phyloP scores from a whole-genome alignment of 2,329 filamentous ascomycete species.

The Daldinia sp. region DNA sequence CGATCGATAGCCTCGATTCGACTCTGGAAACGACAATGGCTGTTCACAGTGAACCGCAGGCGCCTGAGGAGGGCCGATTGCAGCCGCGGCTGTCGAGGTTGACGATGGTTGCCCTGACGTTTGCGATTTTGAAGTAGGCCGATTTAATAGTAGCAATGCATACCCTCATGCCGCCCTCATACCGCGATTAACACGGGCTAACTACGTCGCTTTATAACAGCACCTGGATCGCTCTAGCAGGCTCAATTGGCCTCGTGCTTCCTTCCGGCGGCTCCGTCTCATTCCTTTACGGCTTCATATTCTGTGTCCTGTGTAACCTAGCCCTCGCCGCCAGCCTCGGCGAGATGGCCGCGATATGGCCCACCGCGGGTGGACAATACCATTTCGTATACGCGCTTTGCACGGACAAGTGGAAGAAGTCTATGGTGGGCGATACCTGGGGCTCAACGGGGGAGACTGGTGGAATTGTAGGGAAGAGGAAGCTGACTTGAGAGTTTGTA shows the following conservation, averaged over 20 bases:
- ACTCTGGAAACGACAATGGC: conserved; percentile 10
- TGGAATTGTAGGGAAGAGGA: not conserved
- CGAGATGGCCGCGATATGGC: conserved; percentile 55
- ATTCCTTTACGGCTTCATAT: conserved; percentile 56
- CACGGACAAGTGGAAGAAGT: conserved; percentile 50
- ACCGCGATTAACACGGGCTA: too few species aligned
- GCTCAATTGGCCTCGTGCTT: conserved; percentile 53
- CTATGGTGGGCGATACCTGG: conserved; percentile 43
- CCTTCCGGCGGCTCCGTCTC: conserved; percentile 54
- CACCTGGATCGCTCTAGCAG: conserved; percentile 53
- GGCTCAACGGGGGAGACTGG: not conserved
- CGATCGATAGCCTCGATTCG: not conserved
- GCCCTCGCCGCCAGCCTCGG: conserved; percentile 53
- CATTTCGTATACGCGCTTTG: conserved; percentile 54
- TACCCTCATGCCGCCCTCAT: too few species aligned
- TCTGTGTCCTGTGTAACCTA: conserved; percentile 56
- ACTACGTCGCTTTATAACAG: conserved; percentile 25
- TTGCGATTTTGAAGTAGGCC: conserved; percentile 54
- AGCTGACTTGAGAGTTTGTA: conserved; percentile 27
- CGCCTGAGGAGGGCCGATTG: conserved; percentile 45
- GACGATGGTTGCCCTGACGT: conserved; percentile 55
- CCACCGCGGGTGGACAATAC: conserved; percentile 57
- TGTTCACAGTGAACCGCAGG: not conserved
- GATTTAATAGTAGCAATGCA: not conserved
- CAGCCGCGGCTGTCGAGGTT: conserved; percentile 50